A percentile compares a stretch with the other conserved stretches of the same genome.
These are phyloP conservation scores for Astragalus glycyphyllos DNA, from an alignment of 306 rosid species.

Conservation along the genomic window DNA sequence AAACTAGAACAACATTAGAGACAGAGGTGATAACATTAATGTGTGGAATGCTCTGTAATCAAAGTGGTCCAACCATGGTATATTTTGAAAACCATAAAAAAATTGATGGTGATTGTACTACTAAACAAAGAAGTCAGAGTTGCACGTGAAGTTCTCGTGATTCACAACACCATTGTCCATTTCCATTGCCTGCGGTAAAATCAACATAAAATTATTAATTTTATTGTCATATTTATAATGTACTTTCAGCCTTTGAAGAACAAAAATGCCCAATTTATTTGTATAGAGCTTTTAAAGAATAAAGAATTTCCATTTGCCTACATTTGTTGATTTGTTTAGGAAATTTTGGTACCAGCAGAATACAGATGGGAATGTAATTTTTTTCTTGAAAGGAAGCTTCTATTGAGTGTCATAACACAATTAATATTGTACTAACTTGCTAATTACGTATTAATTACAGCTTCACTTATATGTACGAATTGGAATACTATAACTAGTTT, in stretches of 20 bases:
- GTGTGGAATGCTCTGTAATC: conserved; percentile 49
- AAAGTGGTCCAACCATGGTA: conserved; percentile 53
- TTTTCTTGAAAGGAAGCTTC: conserved; percentile 38
- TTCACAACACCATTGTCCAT: conserved; percentile 58
- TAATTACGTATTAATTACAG: conserved; percentile 39
- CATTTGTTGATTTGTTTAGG: conserved; percentile 22
- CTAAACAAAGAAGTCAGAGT: conserved; percentile 68
- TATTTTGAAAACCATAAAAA: conserved; percentile 41
- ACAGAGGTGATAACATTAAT: conserved; percentile 45
- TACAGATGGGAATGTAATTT: conserved; percentile 42
- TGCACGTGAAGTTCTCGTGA: conserved; percentile 95
- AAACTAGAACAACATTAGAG: conserved; percentile 43
- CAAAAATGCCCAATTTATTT: conserved; percentile 40
- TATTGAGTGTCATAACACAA: conserved; percentile 20
- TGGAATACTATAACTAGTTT: conserved; percentile 1
- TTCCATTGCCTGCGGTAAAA: conserved; percentile 61
- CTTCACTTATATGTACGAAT: conserved; percentile 37
- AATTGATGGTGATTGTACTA: conserved; percentile 46
- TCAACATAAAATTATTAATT: conserved; percentile 42
- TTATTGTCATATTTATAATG: not conserved
- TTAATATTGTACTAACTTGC: conserved; percentile 26
- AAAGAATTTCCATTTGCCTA: conserved; percentile 25
- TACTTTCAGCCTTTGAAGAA: conserved; percentile 10
- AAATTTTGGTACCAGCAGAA: not conserved
- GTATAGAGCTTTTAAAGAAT: not conserved